Evolutionary conservation across 371 early-diverging fungal genomes (phyloP).

Genomic region (Conidiobolus incongruus): DNA sequence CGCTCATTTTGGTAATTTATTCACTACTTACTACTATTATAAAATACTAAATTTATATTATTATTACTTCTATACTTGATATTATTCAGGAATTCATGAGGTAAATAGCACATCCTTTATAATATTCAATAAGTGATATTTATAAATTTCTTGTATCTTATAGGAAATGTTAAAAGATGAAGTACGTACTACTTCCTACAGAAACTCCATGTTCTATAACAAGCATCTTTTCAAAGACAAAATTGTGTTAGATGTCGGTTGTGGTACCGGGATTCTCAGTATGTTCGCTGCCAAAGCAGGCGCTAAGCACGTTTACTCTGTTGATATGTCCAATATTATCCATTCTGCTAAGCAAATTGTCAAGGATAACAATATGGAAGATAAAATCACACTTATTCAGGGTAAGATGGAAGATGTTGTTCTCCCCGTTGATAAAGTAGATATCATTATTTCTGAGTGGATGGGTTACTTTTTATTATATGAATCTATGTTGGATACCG

Average conservation of each 20-base stretch:
- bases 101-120: background rate
- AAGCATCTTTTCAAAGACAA: conserved; percentile 88
- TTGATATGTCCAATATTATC: conserved; percentile 94
- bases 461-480: conserved; percentile 97
- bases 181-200: conserved; percentile 88
- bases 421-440: conserved; percentile 75
- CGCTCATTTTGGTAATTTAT: conserved; percentile 68
- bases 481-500: conserved; percentile 96
- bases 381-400: conserved; percentile 67
- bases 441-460: conserved; percentile 96
- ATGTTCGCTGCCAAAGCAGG: conserved; percentile 98
- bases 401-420: conserved; percentile 91
- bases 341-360: conserved; percentile 76
- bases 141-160: conserved; percentile 18
- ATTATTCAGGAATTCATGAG: conserved; percentile 2
- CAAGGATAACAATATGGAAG: conserved; percentile 61
- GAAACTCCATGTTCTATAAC: conserved; percentile 78
- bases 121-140: conserved; percentile 6
- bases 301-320: conserved; percentile 71
- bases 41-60: background rate
- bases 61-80: too few species aligned
- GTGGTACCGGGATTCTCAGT: conserved; percentile 90
- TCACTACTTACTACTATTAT: background rate
- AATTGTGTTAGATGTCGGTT: conserved; percentile 94
- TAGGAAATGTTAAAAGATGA: conserved; percentile 88